Conservation (phyloP, 768 basidiomycete genomes). For the Lanmaoa rubissima region DNA sequence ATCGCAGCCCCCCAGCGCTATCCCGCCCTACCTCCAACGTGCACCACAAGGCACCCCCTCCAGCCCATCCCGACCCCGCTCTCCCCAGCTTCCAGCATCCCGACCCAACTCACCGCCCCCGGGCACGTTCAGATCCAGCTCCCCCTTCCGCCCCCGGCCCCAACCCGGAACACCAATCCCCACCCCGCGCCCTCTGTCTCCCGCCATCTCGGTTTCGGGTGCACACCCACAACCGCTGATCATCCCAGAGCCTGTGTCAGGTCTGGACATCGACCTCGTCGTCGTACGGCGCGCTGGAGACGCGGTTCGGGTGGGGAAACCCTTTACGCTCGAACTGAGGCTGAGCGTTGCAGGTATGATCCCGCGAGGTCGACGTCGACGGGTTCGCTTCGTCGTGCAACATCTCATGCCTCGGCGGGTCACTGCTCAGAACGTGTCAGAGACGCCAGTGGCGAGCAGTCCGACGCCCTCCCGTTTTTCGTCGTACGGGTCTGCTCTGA, state of each 20-base stretch:
- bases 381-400: slow-evolving; percentile 61
- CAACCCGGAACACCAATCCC: slow-evolving; percentile 30
- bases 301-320: slow-evolving; percentile 47
- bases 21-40: slow-evolving; percentile 76
- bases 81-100: slow-evolving; percentile 50
- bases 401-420: slow-evolving; percentile 50
- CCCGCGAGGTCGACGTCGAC: slow-evolving; percentile 35
- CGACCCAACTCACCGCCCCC: slow-evolving; percentile 59
- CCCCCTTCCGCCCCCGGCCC: slow-evolving; percentile 37
- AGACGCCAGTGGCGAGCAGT: background rate
- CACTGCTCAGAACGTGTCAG: slow-evolving; percentile 10
- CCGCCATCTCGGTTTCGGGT: slow-evolving; percentile 23
- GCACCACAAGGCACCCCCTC: slow-evolving; percentile 35
- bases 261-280: slow-evolving; percentile 58
- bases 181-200: slow-evolving; percentile 31
- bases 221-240: slow-evolving; percentile 22
- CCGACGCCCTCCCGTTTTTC: slow-evolving; percentile 7
- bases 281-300: slow-evolving; percentile 49
- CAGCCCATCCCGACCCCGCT: slow-evolving; percentile 52
- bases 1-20: slow-evolving; percentile 60
- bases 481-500: slow-evolving; percentile 4
- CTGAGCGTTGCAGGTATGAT: slow-evolving; percentile 50
- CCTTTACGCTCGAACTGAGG: slow-evolving; percentile 57
- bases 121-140: slow-evolving; percentile 42
- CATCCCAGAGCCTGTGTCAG: slow-evolving; percentile 26